Conservation (phyloP, 805 yeast genomes). For the Geotrichum ghanense region DNA sequence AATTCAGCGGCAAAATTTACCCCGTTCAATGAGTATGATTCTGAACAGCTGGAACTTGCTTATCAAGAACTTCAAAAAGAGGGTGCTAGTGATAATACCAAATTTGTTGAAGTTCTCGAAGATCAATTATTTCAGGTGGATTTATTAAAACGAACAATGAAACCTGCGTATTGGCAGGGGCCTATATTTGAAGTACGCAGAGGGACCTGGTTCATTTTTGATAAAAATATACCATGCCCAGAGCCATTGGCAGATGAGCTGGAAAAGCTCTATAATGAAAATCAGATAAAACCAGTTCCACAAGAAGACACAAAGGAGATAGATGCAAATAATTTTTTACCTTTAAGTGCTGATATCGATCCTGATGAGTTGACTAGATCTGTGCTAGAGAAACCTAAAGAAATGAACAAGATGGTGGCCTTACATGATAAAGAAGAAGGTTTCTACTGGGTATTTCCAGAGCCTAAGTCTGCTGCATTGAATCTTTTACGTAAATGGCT, state of each 20-base stretch:
- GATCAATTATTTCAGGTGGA: slow-evolving; percentile 72
- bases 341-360: neutral
- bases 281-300: neutral
- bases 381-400: neutral
- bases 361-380: neutral
- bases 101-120: slow-evolving; percentile 55
- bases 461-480: neutral
- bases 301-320: neutral
- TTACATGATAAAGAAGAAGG: neutral
- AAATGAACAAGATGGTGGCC: neutral
- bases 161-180: slow-evolving; percentile 82
- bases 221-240: slow-evolving; percentile 38
- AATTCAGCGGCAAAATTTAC: slow-evolving; percentile 40
- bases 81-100: neutral
- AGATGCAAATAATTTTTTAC: neutral
- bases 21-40: slow-evolving; percentile 58
- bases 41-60: slow-evolving; percentile 44
- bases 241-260: slow-evolving; percentile 40
- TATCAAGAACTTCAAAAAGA: slow-evolving; percentile 24
- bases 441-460: neutral
- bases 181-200: slow-evolving; percentile 73
- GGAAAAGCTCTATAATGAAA: slow-evolving; percentile 40
- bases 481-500: neutral
- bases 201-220: slow-evolving; percentile 69
- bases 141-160: slow-evolving; percentile 38